Conservation (phyloP, 306 rosid genomes). For the Quercus rubra region DNA sequence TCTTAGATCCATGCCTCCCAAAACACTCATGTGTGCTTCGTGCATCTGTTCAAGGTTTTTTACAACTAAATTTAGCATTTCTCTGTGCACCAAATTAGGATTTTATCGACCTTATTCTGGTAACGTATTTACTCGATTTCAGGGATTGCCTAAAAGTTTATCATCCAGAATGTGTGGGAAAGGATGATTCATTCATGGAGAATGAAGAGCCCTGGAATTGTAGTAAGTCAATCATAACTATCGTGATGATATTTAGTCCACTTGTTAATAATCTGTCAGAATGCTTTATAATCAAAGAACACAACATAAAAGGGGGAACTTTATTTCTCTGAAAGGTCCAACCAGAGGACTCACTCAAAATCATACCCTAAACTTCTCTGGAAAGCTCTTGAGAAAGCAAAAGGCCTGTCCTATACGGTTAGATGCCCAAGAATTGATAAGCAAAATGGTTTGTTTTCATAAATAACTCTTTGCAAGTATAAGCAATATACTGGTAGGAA, state of each 20-base stretch:
- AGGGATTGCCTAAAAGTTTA: slow-evolving; percentile 65
- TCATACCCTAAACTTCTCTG: background rate
- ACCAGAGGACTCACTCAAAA: background rate
- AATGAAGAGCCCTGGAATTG: slow-evolving; percentile 43
- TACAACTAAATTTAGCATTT: too few species aligned
- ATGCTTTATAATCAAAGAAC: background rate
- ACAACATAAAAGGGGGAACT: too few species aligned
- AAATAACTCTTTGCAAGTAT: background rate
- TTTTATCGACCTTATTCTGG: background rate
- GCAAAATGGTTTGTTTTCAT: background rate
- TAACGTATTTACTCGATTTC: background rate
- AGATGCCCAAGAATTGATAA: background rate
- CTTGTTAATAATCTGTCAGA: background rate
- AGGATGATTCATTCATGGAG: slow-evolving; percentile 12
- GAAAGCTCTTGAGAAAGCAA: background rate
- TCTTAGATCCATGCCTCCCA: background rate
- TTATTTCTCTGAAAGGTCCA: background rate
- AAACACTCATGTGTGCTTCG: too few species aligned
- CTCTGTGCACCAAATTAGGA: too few species aligned
- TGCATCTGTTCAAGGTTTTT: too few species aligned
- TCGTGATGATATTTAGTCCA: background rate
- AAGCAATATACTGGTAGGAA: background rate
- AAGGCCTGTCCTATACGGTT: background rate
- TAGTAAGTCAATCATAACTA: slow-evolving; percentile 36
- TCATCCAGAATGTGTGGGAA: slow-evolving; percentile 44